Conservation (phyloP, 1,284 basidiomycete genomes). For the Marasmius oreades region DNA sequence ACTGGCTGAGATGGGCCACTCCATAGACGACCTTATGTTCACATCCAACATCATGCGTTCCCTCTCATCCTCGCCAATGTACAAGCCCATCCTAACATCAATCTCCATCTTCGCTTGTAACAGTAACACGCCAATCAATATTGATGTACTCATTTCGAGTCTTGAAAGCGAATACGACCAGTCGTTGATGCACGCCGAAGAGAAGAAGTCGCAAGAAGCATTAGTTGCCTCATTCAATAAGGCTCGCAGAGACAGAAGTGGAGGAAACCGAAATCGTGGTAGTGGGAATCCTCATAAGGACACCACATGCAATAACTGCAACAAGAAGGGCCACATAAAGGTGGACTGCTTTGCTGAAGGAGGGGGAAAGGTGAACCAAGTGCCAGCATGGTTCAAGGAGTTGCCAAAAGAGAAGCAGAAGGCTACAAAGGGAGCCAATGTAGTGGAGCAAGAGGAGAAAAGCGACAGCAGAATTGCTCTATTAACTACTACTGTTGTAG, state of each 20-base stretch:
- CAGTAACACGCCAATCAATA: neutral
- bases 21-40: neutral
- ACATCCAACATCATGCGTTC: conserved; percentile 1
- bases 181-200: neutral
- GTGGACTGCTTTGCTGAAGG: conserved; percentile 5
- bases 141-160: neutral
- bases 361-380: neutral
- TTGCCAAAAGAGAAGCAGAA: conserved; percentile 5
- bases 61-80: neutral
- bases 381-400: conserved; percentile 1
- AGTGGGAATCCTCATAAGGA: neutral
- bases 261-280: neutral
- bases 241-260: neutral
- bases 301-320: conserved; percentile 1
- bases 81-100: neutral
- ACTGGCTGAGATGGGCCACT: conserved; percentile 2
- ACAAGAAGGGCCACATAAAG: neutral
- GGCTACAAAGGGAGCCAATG: neutral
- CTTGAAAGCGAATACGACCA: neutral
- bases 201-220: neutral
- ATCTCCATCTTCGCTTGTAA: neutral
- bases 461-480: neutral
- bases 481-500: neutral
- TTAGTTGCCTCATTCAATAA: neutral
- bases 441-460: neutral